phyloP scores from a whole-genome alignment of 108 stramenopile genomes.

The Thalassiosira profunda region DNA sequence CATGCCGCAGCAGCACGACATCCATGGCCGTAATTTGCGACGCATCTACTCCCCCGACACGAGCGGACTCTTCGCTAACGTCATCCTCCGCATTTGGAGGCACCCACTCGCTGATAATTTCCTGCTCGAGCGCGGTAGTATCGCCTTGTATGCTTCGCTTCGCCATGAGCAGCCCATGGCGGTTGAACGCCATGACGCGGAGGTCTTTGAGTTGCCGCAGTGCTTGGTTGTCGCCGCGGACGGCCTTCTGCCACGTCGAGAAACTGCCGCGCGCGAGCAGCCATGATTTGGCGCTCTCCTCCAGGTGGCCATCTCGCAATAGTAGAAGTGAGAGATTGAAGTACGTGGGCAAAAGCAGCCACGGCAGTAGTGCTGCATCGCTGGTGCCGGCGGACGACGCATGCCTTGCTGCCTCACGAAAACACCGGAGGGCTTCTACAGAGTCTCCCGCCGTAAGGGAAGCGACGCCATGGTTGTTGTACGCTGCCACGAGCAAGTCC shows the following conservation, averaged over 20 bases:
- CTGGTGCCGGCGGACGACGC: background rate
- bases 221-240: conserved; percentile 16
- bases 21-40: conserved; percentile 40
- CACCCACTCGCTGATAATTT: conserved; percentile 39
- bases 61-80: conserved; percentile 14
- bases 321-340: conserved; percentile 51
- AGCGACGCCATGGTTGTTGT: conserved; percentile 38
- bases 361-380: conserved; percentile 1
- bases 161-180: conserved; percentile 40
- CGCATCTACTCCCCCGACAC: conserved; percentile 36
- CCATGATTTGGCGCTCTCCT: conserved; percentile 41
- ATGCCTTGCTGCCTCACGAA: conserved; percentile 28
- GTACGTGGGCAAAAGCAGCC: conserved; percentile 38
- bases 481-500: conserved; percentile 11
- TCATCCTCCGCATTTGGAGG: conserved; percentile 20
- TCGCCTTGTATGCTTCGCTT: conserved; percentile 14
- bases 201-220: conserved; percentile 17
- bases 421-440: conserved; percentile 28
- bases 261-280: conserved; percentile 34
- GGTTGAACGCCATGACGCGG: conserved; percentile 34
- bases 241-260: conserved; percentile 36
- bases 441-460: conserved; percentile 34
- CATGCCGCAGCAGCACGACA: conserved; percentile 36
- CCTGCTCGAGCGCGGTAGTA: conserved; percentile 9
- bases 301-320: conserved; percentile 37